A percentile compares a stretch with the other conserved stretches of the same genome.
phyloP scores from a whole-genome alignment of 2,329 filamentous ascomycete species.

The Pestalotiopsis sp. region DNA sequence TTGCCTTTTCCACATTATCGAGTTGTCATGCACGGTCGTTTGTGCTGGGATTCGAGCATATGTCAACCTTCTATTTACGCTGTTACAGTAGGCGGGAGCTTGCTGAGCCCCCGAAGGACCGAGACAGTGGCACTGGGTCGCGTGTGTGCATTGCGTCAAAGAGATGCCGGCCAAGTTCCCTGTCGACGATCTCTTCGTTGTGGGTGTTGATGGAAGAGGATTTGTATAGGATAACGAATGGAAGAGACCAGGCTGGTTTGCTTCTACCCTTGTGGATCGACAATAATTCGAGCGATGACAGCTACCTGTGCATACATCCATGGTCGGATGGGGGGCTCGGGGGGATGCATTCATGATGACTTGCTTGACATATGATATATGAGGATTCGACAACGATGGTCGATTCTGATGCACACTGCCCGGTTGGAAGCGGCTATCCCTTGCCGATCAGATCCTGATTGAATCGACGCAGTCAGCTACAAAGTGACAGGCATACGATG shows the following conservation, averaged over 20 bases:
- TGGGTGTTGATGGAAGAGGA: background rate
- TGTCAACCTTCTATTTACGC: background rate
- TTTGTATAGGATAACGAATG: background rate
- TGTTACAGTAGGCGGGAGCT: background rate
- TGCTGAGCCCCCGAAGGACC: background rate
- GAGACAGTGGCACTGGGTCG: constrained; percentile 2
- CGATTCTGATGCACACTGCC: background rate
- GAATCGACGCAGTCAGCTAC: background rate
- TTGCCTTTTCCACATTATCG: too few relatives aligned
- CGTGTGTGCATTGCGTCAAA: background rate
- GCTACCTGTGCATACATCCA: background rate
- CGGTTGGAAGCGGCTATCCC: background rate
- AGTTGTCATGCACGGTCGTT: background rate
- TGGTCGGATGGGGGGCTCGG: background rate
- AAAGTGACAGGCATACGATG: background rate
- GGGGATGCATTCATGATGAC: background rate
- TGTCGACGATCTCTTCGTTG: constrained; percentile 2
- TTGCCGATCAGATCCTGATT: background rate
- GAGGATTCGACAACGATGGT: background rate
- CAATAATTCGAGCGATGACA: background rate
- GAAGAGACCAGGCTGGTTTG: too few relatives aligned
- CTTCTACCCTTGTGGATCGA: too few relatives aligned
- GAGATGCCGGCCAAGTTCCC: constrained; percentile 1
- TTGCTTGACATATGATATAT: background rate
- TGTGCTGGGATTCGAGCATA: background rate